These are phyloP conservation scores for Pyricularia sp. DNA, from an alignment of 2,329 filamentous ascomycete species.

Conservation along the genomic window DNA sequence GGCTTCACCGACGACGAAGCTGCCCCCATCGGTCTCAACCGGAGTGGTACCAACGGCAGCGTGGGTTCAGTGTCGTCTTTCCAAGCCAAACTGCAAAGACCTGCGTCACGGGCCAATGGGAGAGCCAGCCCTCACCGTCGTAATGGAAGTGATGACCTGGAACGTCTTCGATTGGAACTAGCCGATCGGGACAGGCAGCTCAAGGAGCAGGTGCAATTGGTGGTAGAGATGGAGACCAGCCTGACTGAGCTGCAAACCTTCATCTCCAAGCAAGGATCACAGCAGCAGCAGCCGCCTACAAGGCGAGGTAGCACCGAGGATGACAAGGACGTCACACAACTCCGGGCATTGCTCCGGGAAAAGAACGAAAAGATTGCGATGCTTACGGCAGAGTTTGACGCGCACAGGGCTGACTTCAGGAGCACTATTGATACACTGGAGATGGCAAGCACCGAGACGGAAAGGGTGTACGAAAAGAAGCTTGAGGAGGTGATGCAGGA, in stretches of 20 bases:
- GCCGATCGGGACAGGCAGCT: constrained; percentile 80
- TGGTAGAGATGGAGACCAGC: constrained; percentile 85
- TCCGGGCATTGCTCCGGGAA: constrained; percentile 77
- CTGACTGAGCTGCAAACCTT: constrained; percentile 67
- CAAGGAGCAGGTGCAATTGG: constrained; percentile 73
- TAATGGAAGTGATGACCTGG: constrained; percentile 46
- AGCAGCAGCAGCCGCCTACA: constrained; percentile 15
- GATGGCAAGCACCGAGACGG: constrained; percentile 89
- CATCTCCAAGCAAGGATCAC: constrained; percentile 35
- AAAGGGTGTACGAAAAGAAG: constrained; percentile 90
- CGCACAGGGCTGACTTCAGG: constrained; percentile 88
- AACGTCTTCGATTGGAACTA: constrained; percentile 62
- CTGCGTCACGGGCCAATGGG: constrained; percentile 36
- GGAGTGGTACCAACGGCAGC: constrained; percentile 44
- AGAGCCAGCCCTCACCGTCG: constrained; percentile 37
- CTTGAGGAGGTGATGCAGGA: constrained; percentile 81
- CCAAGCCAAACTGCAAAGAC: constrained; percentile 37
- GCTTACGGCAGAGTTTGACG: constrained; percentile 89
- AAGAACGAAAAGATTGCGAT: constrained; percentile 96
- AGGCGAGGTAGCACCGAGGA: constrained; percentile 39
- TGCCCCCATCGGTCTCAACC: constrained; percentile 40
- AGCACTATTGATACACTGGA: constrained; percentile 96
- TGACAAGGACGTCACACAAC: constrained; percentile 64
- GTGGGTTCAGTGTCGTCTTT: constrained; percentile 46
- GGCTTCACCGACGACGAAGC: constrained; percentile 48